Base-by-base conservation (phyloP, 2,329 filamentous ascomycete species). In the Corinectria fuckeliana region DNA sequence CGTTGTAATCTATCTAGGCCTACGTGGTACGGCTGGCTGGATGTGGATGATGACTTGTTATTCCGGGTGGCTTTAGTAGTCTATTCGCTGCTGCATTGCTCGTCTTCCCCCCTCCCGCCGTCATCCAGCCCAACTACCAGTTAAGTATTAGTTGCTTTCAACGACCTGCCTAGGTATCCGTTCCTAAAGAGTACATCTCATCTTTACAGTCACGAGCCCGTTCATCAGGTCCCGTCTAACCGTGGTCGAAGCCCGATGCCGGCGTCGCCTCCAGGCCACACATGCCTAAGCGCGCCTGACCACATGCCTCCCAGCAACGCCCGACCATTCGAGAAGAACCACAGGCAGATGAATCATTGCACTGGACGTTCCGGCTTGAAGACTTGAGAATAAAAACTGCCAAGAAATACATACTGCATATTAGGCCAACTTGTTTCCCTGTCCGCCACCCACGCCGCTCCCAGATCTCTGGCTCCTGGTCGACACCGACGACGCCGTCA, bases 251-350 rank as follows among this genome's bases (percentile, higher is more conserved):
- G 32, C 42, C 18, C 16, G 23, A 16, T 18, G 28, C 23, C 16
- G 49, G 58, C 16, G 18, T 32, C 16, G 38, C 47, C 41, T 45
- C 26, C 50, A 16, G 47, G 45, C 13, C n/a, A 9, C 56, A 65
- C 56, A 65, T 70, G 68, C 70, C 68, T 70, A 68, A 70, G 68
- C 68, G 9, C 20, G 25, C 4, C 39, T 54, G 62, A 56, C 50
- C 59, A 66, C 58, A 56, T 62, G 69, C 68, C 60, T 65, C 60
- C 36, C 54, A 49, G 53, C 52, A 51, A 67, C 67, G n/a, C n/a
- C n/a, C n/a, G n/a, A n/a, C n/a, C n/a, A n/a, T n/a, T n/a, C n/a
- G n/a, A n/a, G 49, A 34, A 20, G 48, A 50, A 38, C 34, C 23
- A 28, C 49, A 36, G 49, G 13, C 30, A 28, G 14, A 39, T 36